These are phyloP conservation scores for Trametes meyenii DNA, from an alignment of 768 basidiomycete species.

Conservation along the genomic window DNA sequence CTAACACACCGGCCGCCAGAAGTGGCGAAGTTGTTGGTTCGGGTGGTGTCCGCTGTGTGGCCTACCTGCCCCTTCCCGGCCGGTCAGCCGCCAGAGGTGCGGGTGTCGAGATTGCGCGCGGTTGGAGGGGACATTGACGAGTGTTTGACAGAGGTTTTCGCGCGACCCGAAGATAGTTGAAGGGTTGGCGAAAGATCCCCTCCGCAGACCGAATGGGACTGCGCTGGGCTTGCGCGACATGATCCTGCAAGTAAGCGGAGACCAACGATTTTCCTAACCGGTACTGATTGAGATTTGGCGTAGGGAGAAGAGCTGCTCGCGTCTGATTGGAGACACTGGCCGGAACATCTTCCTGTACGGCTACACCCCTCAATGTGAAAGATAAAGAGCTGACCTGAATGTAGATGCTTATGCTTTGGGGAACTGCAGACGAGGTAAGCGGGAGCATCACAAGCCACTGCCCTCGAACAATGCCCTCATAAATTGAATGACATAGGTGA, in stretches of 20 bases:
- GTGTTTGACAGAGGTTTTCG: conserved; percentile 49
- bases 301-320: conserved; percentile 58
- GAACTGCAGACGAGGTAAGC: conserved; percentile 12
- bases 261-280: not conserved
- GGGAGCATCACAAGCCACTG: not conserved
- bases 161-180: conserved; percentile 55
- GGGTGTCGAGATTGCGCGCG: not conserved
- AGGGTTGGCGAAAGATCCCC: conserved; percentile 55
- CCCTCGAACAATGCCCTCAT: not conserved
- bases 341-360: conserved; percentile 59
- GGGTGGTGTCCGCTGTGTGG: conserved; percentile 45
- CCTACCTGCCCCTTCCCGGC: conserved; percentile 59
- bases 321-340: conserved; percentile 57
- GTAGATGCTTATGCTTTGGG: conserved; percentile 8
- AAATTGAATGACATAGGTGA: conserved; percentile 42
- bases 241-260: conserved; percentile 25
- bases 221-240: conserved; percentile 22
- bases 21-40: conserved; percentile 50
- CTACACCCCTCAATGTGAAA: not conserved
- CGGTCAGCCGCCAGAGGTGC: conserved; percentile 48
- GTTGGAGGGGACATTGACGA: not conserved
- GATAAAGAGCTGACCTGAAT: not conserved
- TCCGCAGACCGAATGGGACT: conserved; percentile 57
- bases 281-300: not conserved
- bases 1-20: conserved; percentile 60